These are phyloP conservation scores for Persicaria maculosa DNA, from an alignment of 148 eudicot genomes.

Conservation along the genomic window DNA sequence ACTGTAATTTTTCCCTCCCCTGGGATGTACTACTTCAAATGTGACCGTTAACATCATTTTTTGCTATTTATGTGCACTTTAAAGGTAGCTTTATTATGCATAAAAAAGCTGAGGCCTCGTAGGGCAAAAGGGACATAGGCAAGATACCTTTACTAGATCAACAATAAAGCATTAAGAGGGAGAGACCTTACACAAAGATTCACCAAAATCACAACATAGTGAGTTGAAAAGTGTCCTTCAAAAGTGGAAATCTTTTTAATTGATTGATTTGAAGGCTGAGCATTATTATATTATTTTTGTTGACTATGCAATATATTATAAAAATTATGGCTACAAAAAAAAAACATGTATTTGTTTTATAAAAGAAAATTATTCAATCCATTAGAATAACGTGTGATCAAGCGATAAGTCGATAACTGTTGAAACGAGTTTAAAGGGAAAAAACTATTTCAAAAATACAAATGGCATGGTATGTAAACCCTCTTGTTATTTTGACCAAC, in stretches of 20 bases:
- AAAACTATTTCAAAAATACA: too few species aligned
- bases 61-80: not conserved
- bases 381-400: too few species aligned
- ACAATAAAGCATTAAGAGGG: not conserved
- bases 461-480: too few species aligned
- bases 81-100: not conserved
- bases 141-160: not conserved
- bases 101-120: not conserved
- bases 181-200: constrained; percentile 5
- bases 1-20: too few species aligned
- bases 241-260: constrained; percentile 6
- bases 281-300: not conserved
- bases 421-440: too few species aligned
- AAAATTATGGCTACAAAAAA: not conserved
- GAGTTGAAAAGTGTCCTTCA: constrained; percentile 3
- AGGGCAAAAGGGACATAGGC: not conserved
- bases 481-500: too few species aligned
- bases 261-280: not conserved
- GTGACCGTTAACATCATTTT: not conserved
- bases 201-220: not conserved
- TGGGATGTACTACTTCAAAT: too few species aligned
- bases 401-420: too few species aligned
- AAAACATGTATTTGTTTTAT: not conserved
- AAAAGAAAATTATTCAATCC: too few species aligned
- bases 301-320: not conserved